Base-by-base conservation (phyloP, 148 eudicot genomes). In the Vaccinium macrocarpon region DNA sequence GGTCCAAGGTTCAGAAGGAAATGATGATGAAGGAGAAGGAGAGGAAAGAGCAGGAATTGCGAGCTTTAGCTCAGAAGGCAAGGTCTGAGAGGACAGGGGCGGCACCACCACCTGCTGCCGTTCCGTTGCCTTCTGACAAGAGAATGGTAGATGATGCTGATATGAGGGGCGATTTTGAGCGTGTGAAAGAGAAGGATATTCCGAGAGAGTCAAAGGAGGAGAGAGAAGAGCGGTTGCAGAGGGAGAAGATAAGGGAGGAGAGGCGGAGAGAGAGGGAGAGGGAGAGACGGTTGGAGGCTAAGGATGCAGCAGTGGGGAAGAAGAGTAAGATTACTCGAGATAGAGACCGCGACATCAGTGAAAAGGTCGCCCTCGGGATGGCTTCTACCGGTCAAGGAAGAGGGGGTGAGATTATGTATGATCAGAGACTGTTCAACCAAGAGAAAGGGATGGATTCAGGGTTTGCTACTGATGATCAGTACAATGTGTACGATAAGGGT, bases 401-500 rank as follows among this genome's bases (percentile, higher is more conserved):
- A 86, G 94, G 94, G 48, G 93, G 93, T 13, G 98, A 93, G 81
- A 97, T 95, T 59, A 91, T 90, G 93, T 95, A 95, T 85, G 98
- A 95, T 56, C 95, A 92, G 71, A 89, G 95, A 72, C 49, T 95
- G 86, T 95, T 92, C 78, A 95, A 95, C 88, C 98, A 95, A 73
- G 98, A 95, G 82, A 92, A 92, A 84, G 98, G 98, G 18, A 93
- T 93, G 94, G 94, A 90, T 78, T 95, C 94, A n/a, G 97, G 98
- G 38, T 95, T 92, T 88, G 95, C 91, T 21, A 88, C 89, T 2
- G 97, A 95, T 83, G 98, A 95, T 84, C 90, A 91, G 25, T 95
- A 95, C 90, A 93, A 92, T 81, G 90, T 93, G 2, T 95, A 95
- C 38, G 94, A 91, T 83, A 95, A 92, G 86, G 97, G 95, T 27